phyloP scores from a whole-genome alignment of 225 moss, liverwort and hornwort genomes.

The Bryoerythrophyllum caledonicum region DNA sequence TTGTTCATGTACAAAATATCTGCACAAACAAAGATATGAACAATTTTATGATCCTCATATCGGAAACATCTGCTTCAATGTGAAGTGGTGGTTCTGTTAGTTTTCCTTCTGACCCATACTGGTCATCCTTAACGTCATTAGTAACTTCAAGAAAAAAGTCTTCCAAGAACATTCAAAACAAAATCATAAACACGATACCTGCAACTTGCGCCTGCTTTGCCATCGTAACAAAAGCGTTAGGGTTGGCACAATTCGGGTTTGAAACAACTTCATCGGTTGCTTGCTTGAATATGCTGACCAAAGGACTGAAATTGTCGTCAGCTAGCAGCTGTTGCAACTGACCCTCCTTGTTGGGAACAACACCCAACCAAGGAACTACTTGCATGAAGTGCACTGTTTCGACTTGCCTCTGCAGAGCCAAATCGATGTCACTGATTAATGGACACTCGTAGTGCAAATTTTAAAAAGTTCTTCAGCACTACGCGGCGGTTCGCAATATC shows the following conservation, averaged over 20 bases:
- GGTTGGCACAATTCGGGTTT: slow-evolving; percentile 55
- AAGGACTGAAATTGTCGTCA: slow-evolving; percentile 88
- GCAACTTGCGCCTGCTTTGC: slow-evolving; percentile 99
- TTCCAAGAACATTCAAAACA: slow-evolving; percentile 13
- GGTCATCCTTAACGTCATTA: neutral
- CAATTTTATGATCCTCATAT: neutral
- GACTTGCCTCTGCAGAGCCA: slow-evolving; percentile 73
- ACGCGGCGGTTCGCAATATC: slow-evolving; percentile 15
- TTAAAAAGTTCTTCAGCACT: neutral
- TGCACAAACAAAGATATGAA: slow-evolving; percentile 36
- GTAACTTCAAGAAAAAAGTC: neutral
- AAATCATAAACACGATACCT: slow-evolving; percentile 43
- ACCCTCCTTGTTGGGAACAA: slow-evolving; percentile 95
- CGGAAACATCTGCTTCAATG: neutral
- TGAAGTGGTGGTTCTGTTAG: neutral
- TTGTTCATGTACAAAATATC: slow-evolving; percentile 99
- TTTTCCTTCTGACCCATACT: slow-evolving; percentile 1
- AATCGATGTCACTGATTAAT: slow-evolving; percentile 20
- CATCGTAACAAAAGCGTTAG: slow-evolving; percentile 81
- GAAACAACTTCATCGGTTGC: slow-evolving; percentile 69
- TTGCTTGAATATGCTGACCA: slow-evolving; percentile 92
- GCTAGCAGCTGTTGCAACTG: slow-evolving; percentile 95
- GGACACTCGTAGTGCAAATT: neutral
- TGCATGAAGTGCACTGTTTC: slow-evolving; percentile 99
- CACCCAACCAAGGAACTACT: slow-evolving; percentile 98